Base-by-base conservation (phyloP, 495 filamentous ascomycete genomes). In the Oidiodendron maius region DNA sequence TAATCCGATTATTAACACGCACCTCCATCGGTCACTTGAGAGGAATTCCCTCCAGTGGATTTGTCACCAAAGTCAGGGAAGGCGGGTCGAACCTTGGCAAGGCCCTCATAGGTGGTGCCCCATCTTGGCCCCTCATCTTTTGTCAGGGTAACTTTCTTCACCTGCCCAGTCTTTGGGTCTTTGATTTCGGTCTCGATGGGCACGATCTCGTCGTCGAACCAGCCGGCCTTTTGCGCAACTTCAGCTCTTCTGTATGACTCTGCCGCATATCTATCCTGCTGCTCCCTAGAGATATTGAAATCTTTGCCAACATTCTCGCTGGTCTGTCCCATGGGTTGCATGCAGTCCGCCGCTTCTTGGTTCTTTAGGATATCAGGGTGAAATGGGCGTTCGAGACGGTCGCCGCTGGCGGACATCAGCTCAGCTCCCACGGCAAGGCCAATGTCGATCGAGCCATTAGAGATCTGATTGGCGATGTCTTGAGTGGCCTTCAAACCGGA, bases 291-390 rank as follows among this genome's bases (percentile, higher is more conserved):
- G 59, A 98, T 82, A 50, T 83, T 76, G 62, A 98, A 98, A 69
- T 96, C 91, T 43, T 77, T 80, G 39, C 81, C 88, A n/a, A 98
- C 87, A 56, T 98, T 96, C 72, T 98, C 93, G 10, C 83, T 89
- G 0, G 93, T 98, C 80, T 95, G 93, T 0, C 93, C 93, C 93
- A 98, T 98, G 23, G 89, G 82, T 75, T 91, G 82, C 78, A 88
- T 78, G 74, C 89, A 94, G 66, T 98, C 93, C 26, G 63, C 60
- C 0, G 87, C 80, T 61, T 96, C 90, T 61, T 87, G 86, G 50
- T 76, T 78, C 30, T 45, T 71, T 21, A 89, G 65, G 22, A 98
- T 79, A 44, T 83, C 81, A 38, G 83, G 82, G 62, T 88, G 81
- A 72, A 96, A 94, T 3, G 87, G 82, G 22, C 70, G 67, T 17